A percentile compares a stretch with the other conserved stretches of the same genome.
Evolutionary conservation across 179 eudicot species (phyloP).

Genomic region (Gypsophila paniculata): DNA sequence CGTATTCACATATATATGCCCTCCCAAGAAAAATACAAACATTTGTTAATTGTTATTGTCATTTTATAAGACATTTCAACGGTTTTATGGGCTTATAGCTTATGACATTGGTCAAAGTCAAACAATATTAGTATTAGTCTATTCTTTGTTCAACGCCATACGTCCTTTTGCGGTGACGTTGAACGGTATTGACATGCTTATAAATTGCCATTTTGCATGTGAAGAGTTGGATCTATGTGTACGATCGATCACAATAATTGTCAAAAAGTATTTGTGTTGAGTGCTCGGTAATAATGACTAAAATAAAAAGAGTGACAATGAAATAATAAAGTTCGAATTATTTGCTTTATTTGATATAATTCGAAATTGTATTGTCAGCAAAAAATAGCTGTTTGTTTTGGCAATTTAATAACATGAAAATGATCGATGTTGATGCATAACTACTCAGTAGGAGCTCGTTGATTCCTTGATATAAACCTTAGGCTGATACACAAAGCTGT

Average conservation of each 20-base stretch:
- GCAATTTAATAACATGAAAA: neutral
- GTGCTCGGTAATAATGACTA: neutral
- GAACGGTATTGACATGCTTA: neutral
- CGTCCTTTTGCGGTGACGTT: slow-evolving; percentile 13
- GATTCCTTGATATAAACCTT: neutral
- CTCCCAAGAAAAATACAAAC: neutral
- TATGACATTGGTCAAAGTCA: slow-evolving; percentile 30
- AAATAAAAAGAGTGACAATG: too few species aligned
- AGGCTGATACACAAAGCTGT: slow-evolving; percentile 2
- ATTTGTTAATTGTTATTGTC: neutral
- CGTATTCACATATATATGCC: slow-evolving; percentile 22
- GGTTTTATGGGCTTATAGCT: slow-evolving; percentile 14
- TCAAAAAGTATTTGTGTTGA: neutral
- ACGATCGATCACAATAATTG: neutral
- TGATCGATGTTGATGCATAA: slow-evolving; percentile 1
- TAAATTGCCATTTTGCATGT: slow-evolving; percentile 16
- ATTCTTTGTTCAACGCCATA: slow-evolving; percentile 25
- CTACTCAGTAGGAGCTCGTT: neutral
- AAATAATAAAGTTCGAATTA: too few species aligned
- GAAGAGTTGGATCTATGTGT: slow-evolving; percentile 15
- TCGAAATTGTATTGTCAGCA: too few species aligned
- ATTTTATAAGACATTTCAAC: slow-evolving; percentile 14
- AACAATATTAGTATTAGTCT: slow-evolving; percentile 1
- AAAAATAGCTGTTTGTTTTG: neutral
- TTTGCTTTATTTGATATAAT: too few species aligned